Conservation (phyloP, 441 rosid genomes). For the Manihot esculenta region DNA sequence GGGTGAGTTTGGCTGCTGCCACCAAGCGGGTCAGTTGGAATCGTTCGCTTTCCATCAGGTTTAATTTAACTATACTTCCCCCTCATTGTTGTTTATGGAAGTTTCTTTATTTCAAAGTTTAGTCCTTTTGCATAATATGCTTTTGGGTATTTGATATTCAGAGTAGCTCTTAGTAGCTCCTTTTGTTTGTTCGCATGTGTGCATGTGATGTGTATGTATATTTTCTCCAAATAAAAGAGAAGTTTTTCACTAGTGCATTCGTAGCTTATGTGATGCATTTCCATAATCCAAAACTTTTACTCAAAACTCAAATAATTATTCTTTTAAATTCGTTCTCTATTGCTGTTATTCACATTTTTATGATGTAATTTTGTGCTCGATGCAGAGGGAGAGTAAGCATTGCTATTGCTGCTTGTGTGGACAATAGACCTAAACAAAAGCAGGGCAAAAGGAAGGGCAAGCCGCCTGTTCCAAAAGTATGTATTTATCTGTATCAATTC, state of each 20-base stretch:
- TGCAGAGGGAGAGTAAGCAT: conserved; percentile 86
- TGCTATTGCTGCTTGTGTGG: conserved; percentile 56
- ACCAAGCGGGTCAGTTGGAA: conserved; percentile 78
- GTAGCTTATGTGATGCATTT: too few relatives aligned
- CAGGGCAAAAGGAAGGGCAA: conserved; percentile 63
- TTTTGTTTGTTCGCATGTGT: too few relatives aligned
- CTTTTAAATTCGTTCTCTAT: neutral
- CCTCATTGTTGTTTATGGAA: neutral
- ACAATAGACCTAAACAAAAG: conserved; percentile 48
- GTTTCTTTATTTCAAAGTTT: neutral
- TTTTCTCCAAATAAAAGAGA: too few relatives aligned
- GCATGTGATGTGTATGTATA: too few relatives aligned
- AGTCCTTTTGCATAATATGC: too few relatives aligned
- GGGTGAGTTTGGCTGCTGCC: conserved; percentile 50
- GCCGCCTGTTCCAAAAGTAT: conserved; percentile 74
- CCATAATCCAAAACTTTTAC: neutral
- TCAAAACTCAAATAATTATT: neutral
- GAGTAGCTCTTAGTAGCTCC: too few relatives aligned
- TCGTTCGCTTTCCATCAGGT: conserved; percentile 91
- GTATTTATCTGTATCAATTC: neutral
- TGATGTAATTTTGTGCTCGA: conserved; percentile 26
- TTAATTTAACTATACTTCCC: neutral
- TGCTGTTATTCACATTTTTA: neutral
- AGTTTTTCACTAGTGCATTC: too few relatives aligned
- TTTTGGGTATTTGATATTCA: neutral